phyloP scores from a whole-genome alignment of 1,284 basidiomycete genomes.

The Neolentinus lepideus region DNA sequence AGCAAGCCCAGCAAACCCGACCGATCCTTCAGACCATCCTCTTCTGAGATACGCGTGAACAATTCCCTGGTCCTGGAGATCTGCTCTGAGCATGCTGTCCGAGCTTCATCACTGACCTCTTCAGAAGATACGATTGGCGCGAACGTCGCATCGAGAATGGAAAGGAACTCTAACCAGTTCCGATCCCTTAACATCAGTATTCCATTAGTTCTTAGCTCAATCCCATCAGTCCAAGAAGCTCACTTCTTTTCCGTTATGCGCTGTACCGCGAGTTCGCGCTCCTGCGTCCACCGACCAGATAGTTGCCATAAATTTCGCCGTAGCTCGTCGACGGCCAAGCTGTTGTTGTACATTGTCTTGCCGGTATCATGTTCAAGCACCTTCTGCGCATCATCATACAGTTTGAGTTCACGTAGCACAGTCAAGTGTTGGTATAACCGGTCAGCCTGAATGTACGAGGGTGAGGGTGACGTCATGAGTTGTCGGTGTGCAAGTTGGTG shows the following conservation, averaged over 20 bases:
- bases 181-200: conserved; percentile 48
- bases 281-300: conserved; percentile 48
- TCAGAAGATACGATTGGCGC: conserved; percentile 26
- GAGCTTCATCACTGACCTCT: conserved; percentile 16
- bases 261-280: conserved; percentile 48
- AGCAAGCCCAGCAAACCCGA: conserved; percentile 64
- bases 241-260: conserved; percentile 55
- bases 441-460: conserved; percentile 61
- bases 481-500: conserved; percentile 68
- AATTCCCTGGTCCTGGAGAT: conserved; percentile 42
- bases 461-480: conserved; percentile 49
- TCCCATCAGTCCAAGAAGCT: conserved; percentile 13
- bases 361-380: conserved; percentile 66
- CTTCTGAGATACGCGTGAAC: conserved; percentile 46
- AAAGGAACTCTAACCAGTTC: conserved; percentile 80
- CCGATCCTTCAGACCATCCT: conserved; percentile 64
- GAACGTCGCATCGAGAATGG: conserved; percentile 64
- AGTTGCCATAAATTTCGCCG: conserved; percentile 61
- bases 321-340: conserved; percentile 67
- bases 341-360: conserved; percentile 58
- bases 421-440: conserved; percentile 69
- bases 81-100: conserved; percentile 29
- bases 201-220: conserved; percentile 3
- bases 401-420: conserved; percentile 61
- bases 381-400: conserved; percentile 63